These are phyloP conservation scores for Irpex sp. DNA, from an alignment of 1,284 basidiomycete species.

Conservation along the genomic window DNA sequence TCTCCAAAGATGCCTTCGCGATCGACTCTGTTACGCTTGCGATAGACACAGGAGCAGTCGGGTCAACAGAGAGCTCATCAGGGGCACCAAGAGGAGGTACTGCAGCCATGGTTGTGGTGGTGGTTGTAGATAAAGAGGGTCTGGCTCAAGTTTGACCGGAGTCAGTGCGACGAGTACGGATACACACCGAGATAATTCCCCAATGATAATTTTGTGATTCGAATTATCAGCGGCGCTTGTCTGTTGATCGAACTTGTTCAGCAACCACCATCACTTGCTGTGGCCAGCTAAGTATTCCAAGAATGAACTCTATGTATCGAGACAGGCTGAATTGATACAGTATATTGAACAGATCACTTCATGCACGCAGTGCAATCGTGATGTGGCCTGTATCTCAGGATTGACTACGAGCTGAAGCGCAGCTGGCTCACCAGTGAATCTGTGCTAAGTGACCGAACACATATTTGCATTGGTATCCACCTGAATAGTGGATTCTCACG, in stretches of 20 bases:
- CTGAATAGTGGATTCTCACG: no score
- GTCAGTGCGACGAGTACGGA: background rate
- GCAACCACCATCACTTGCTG: background rate
- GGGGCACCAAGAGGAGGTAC: constrained; percentile 7
- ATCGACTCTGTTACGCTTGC: constrained; percentile 13
- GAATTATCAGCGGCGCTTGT: background rate
- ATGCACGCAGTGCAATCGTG: no score
- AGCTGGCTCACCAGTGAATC: no score
- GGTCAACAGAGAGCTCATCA: constrained; percentile 11
- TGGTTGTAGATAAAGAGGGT: background rate
- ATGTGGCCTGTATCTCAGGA: no score
- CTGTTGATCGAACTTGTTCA: background rate
- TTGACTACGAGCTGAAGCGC: no score
- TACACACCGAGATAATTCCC: background rate
- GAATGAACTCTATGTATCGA: no score
- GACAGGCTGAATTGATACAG: no score
- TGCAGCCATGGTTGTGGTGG: background rate
- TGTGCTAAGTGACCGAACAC: no score
- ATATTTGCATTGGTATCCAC: no score
- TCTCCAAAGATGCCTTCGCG: constrained; percentile 12
- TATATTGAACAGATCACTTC: no score
- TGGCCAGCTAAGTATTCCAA: background rate
- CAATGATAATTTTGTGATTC: background rate
- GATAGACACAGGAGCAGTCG: constrained; percentile 13
- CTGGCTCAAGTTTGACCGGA: background rate